phyloP scores from a whole-genome alignment of 2,329 filamentous ascomycete genomes.

The Xylaria sp. region DNA sequence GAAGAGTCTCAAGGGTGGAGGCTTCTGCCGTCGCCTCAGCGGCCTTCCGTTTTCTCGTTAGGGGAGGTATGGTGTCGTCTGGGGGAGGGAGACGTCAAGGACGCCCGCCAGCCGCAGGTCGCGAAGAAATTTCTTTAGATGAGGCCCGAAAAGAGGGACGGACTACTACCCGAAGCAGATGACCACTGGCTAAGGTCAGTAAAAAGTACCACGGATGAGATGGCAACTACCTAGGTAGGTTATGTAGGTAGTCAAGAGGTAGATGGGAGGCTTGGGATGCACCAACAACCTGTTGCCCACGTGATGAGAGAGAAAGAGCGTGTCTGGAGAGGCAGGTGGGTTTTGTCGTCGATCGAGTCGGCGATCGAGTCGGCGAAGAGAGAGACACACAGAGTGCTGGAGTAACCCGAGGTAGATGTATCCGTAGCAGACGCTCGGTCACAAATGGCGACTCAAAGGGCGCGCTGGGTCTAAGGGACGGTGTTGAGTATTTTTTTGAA shows the following conservation, averaged over 20 bases:
- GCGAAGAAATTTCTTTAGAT: constrained; percentile 8
- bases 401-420: too few species aligned
- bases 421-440: background rate
- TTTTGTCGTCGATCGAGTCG: too few species aligned
- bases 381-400: too few species aligned
- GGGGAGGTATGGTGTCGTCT: constrained; percentile 52
- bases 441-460: background rate
- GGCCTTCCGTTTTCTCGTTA: constrained; percentile 57
- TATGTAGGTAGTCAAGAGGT: too few species aligned
- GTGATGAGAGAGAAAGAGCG: too few species aligned
- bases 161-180: background rate
- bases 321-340: background rate
- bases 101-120: constrained; percentile 26
- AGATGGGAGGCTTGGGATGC: too few species aligned
- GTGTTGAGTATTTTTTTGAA: too few species aligned
- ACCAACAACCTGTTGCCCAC: too few species aligned
- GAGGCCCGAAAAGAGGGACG: constrained; percentile 1
- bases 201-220: background rate
- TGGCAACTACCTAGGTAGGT: too few species aligned
- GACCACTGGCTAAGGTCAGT: background rate
- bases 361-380: too few species aligned
- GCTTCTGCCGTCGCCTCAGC: constrained; percentile 58
- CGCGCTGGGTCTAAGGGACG: background rate
- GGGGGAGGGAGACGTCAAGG: constrained; percentile 16
- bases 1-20: constrained; percentile 37